Evolutionary conservation across 805 yeast genomes (phyloP), one percentile per base, ranked within the genome.

Genomic region (Monosporozyma servazzii): DNA sequence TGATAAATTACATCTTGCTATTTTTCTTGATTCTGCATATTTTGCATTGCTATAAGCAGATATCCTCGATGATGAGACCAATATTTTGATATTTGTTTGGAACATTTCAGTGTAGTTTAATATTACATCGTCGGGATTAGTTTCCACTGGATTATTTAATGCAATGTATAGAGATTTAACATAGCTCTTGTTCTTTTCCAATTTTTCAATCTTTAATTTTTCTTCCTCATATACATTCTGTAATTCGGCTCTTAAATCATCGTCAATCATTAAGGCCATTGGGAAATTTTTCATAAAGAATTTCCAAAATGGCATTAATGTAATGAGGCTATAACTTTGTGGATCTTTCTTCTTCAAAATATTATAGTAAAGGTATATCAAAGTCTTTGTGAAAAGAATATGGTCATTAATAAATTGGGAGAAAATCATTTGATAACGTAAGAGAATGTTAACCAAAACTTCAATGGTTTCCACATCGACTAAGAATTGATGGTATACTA

Each of bases 401-500:
- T 70, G 73, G 23, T 65, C 70, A 51, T 71, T 71, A 8, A 72
- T 69, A 47, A 68, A 56, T 45, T 70, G 64, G 4, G 72, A 64
- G 52, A 71, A 71, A 5, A 69, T 48, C 51, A 61, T 63, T 23
- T 60, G 59, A 48, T 60, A 62, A 40, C 61, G 56, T 27, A 65
- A 53, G 18, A 67, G 51, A 21, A 67, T 65, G 49, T 64, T 67
- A 37, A 58, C 60, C 30, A 67, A 49, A 15, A 58, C 49, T 50
- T 63, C 69, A 47, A 67, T 45, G 1, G 67, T 53, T 45, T 59
- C 65, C 3, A 65, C 56, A 51, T 65, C 64, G 6, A 47, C 54
- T 21, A 67, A 39, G 36, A 65, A 50, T 47, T 64, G 66, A 52
- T 69, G 72, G 30, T 67, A 57, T 36, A 62, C 58, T 50, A 62